Base-by-base conservation (phyloP, 805 yeast genomes). In the Wickerhamia fluorescens region DNA sequence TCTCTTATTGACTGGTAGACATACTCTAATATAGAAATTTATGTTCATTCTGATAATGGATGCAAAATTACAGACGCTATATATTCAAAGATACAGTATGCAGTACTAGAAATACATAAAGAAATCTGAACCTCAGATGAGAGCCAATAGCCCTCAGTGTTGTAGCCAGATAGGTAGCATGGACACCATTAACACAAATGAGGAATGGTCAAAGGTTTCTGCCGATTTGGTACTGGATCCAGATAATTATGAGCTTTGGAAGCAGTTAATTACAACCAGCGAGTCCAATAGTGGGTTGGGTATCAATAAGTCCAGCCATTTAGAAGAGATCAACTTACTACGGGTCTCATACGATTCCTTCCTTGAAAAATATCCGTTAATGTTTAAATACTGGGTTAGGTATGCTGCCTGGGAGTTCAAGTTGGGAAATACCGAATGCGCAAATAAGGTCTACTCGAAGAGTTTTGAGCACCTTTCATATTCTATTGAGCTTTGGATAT, bases 331-430 rank as follows among this genome's bases (percentile, higher is more conserved):
- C 6, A 45, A 53, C 13, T 33, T 59, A 7, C 43, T 74, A 20
- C 42, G 67, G 24, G 35, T 51, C 3, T 45, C 70, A 2, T 72
- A 65, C 38, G 57, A 56, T 24, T 58, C 65, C 22, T 44, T 75
- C 9, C 52, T 76, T 10, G 46, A 47, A 1, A 58, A 61, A 26
- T 75, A 51, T 40, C 83, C 84, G 0, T 45, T 54, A 4, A 48
- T 68, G 17, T 73, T 67, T 36, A 70, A 68, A 25, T 72, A 72
- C 41, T 77, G 83, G 83, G 51, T 71, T n/a, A 57, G 66, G 21
- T 73, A 55, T 44, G 78, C 80, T 0, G 42, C 50, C 3, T 54
- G 66, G 61, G 68, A 66, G 38, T 68, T 61, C 38, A 52, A 49
- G 18, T 44, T 71, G 17, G 75, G 74, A 1, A 42, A 58, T 27